Evolutionary conservation across 2,329 filamentous ascomycete species (phyloP).

Genomic region (Westerdykella aurantiaca): DNA sequence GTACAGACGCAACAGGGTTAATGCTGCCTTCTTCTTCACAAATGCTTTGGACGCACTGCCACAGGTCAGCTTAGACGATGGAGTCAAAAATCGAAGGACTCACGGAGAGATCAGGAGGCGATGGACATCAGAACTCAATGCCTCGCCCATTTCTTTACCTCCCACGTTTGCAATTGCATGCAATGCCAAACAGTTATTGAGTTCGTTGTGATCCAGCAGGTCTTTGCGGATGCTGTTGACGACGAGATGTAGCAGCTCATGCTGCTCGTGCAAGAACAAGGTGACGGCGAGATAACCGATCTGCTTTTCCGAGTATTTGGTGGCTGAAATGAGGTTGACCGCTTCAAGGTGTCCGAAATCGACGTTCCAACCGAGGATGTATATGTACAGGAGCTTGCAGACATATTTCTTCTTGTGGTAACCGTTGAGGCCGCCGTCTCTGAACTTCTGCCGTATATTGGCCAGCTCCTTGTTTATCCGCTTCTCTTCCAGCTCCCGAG

Average conservation of each 20-base stretch:
- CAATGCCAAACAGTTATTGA: conserved; percentile 93
- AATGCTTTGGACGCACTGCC: conserved; percentile 80
- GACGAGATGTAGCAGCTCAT: conserved; percentile 90
- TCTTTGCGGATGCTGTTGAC: conserved; percentile 99
- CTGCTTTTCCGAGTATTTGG: conserved; percentile 98
- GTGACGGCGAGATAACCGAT: conserved; percentile 98
- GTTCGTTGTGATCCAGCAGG: conserved; percentile 85
- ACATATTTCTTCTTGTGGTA: conserved; percentile 99
- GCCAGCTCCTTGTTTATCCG: conserved; percentile 98
- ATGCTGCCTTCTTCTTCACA: conserved; percentile 97
- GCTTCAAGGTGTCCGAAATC: conserved; percentile 98
- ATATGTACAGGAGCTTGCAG: conserved; percentile 97
- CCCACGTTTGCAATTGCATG: conserved; percentile 98
- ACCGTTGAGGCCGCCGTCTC: conserved; percentile 81
- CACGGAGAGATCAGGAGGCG: conserved; percentile 90
- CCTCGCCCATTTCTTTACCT: conserved; percentile 94
- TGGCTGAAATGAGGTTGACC: conserved; percentile 93
- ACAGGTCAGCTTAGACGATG: conserved; percentile 15
- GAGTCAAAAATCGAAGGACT: conserved; percentile 32
- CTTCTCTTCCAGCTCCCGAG: conserved; percentile 95
- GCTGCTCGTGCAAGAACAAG: conserved; percentile 91
- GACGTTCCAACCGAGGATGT: conserved; percentile 98
- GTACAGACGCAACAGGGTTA: conserved; percentile 88
- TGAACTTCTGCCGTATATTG: conserved; percentile 95
- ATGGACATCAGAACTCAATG: conserved; percentile 85